These are phyloP conservation scores for Camptophora hylomeconis DNA, from an alignment of 2,329 filamentous ascomycete genomes.

Conservation along the genomic window DNA sequence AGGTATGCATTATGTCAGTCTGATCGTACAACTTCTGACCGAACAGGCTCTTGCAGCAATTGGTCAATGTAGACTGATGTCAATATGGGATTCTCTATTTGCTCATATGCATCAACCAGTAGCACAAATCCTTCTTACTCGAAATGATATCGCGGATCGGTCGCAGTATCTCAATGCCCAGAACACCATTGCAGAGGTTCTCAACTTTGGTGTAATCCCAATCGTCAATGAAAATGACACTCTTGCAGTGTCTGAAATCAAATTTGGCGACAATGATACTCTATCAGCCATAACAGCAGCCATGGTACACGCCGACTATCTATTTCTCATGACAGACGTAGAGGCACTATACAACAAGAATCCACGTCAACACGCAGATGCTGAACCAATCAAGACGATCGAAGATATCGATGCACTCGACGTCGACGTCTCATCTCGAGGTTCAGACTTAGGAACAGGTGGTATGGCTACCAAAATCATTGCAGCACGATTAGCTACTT, in stretches of 20 bases:
- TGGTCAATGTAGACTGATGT: constrained; percentile 88
- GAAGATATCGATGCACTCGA: constrained; percentile 72
- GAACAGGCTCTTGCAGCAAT: constrained; percentile 75
- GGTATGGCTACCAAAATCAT: constrained; percentile 98
- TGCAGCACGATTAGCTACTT: constrained; percentile 80
- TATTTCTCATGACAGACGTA: constrained; percentile 98
- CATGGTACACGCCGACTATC: constrained; percentile 91
- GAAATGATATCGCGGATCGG: constrained; percentile 91
- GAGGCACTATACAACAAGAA: constrained; percentile 97
- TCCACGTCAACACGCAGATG: constrained; percentile 70
- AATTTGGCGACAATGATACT: constrained; percentile 98
- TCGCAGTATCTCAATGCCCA: constrained; percentile 94
- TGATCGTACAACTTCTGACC: neutral
- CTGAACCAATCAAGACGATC: constrained; percentile 80
- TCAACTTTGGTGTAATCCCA: constrained; percentile 91
- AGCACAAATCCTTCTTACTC: constrained; percentile 84
- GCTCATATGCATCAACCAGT: constrained; percentile 77
- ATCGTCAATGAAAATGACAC: constrained; percentile 99
- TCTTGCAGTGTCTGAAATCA: constrained; percentile 91
- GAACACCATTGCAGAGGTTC: constrained; percentile 79
- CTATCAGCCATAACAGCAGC: constrained; percentile 90
- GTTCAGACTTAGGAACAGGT: constrained; percentile 79
- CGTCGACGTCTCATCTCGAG: constrained; percentile 82
- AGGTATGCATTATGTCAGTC: constrained; percentile 37
- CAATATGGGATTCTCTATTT: constrained; percentile 89